Evolutionary conservation across 129 eudicot species (phyloP), one percentile per base, ranked within the genome.

Genomic region (Daucus carota): DNA sequence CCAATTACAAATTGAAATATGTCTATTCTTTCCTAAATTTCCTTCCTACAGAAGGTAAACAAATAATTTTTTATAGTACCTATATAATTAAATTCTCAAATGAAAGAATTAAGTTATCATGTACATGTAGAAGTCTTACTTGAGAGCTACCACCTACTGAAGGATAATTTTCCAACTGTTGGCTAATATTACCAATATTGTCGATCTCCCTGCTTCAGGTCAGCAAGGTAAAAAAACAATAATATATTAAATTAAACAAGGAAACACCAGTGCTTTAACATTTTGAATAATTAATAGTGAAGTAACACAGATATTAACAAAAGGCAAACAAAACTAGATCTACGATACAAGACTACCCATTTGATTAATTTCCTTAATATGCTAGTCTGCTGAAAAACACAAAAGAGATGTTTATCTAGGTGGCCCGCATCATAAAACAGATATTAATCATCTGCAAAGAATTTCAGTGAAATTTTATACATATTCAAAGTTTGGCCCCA

Each of bases 1-100:
- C 98, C 98, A 94, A 71, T 91, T 91, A 17, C 97, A 92, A 68
- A 91, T 89, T 75, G 87, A 74, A 70, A 87, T 76, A 76, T 84
- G 78, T 75, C 57, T 81, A 16, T 84, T 84, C 75, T 87, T 86
- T 76, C 79, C 74, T 73, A 83, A 47, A 75, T 43, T 72, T 59
- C 72, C 54, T 3, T 79, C 96, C 98, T 93, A 76, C 57, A 5
- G 57, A 75, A 34, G 43, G 72, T 32, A 34, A 18, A 28, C 20
- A 67, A 6, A 17, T 24, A 59, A 12, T 57, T 65, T 18, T n/a
- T 52, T 41, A 75, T 41, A 81, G 46, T 71, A 69, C 69, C 80
- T 15, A 54, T 67, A n/a, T 77, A 42, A 62, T 38, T 29, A 42
- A 33, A 26, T 24, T 62, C n/a, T n/a, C 13, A 28, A 62, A 54